Base-by-base conservation (phyloP, 2,329 filamentous ascomycete species). In the Curvularia eragrostidis region DNA sequence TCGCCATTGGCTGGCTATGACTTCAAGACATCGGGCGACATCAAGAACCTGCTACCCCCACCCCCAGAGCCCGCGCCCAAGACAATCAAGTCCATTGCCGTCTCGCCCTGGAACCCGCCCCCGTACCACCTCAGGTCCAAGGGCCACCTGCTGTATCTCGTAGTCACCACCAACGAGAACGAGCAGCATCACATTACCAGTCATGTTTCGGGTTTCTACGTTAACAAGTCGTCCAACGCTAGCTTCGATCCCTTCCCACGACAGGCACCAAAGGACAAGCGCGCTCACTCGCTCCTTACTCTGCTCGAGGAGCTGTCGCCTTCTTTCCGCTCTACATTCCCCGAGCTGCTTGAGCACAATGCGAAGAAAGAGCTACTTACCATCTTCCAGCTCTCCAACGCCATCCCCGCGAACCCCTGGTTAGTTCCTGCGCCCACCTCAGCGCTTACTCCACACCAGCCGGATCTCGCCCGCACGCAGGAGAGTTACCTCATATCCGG, bases 101-200 rank as follows among this genome's bases (percentile, higher is more conserved):
- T 99, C 28, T 98, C 95, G 13, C 85, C 93, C 5, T 99, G 95
- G 95, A 98, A 98, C 79, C 95, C 96, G 36, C 93, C 94, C 39
- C 95, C 95, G 46, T 93, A 94, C 75, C 87, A 96, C 74, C 85
- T 97, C 51, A 88, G 93, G 65, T 92, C 96, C 74, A 92, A 91
- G 74, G 95, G 95, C 21, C 95, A 99, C 76, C 82, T 99, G 56
- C 84, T 99, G 48, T 99, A 99, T 78, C 84, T 99, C 19, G 84
- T 92, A 62, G 84, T 95, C 42, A 94, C 90, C 15, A 98, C 93
- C 56, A 94, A 92, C 68, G 95, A 99, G 79, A 93, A 93, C 62
- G 95, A 99, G 80, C 92, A 96, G 77, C 89, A 90, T 77, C 93
- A 97, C 77, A 90, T 99, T 72, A 99, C 96, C 9, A 87, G 91